Evolutionary conservation across 192 early-diverging fungal genomes (phyloP), one percentile per base, ranked within the genome.

Genomic region (Chytriomyces sp.): DNA sequence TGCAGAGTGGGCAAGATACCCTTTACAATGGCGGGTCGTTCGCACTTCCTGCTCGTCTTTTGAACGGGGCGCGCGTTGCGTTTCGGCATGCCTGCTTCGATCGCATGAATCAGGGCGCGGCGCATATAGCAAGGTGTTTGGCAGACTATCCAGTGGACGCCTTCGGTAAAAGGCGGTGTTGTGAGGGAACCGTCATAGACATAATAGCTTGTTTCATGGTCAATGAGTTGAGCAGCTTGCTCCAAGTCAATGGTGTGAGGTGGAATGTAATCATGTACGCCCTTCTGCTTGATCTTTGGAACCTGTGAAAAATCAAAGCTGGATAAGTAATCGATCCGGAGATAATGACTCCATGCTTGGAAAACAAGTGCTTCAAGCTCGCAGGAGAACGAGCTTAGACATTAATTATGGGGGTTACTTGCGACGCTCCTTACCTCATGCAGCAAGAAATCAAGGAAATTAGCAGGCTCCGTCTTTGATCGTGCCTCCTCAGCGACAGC

Each of bases 81-180:
- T 26, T 33, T 60, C 28, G 70, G 70, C 70, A 72, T 72, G 7
- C 26, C 70, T 10, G 34, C 22, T 37, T 60, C 56, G 34, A 72
- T 72, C 25, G 54, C 70, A 31, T 25, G 22, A 5, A 72, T 25
- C 56, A 72, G 3, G 3, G 4, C 70, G 4, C 70, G 10, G 10
- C 70, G 39, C 37, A 72, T 49, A 7, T 25, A 8, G 32, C 38
- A 58, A 56, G 54, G 12, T n/a, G 26, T 5, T n/a, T 33, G 39
- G 3, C 70, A 31, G 3, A 72, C 70, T 28, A 72, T 60, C 70
- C 70, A 72, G 14, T 58, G 39, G 57, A 72, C 70, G 22, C 70
- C 70, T 32, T 72, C 70, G 36, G 52, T 72, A 12, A 32, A 49
- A 25, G 70, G 70, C 31, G 70, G 70, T 6, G 70, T 72, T 10